These are phyloP conservation scores for Camellia granthamiana DNA, from an alignment of 148 eudicot species.

Conservation along the genomic window DNA sequence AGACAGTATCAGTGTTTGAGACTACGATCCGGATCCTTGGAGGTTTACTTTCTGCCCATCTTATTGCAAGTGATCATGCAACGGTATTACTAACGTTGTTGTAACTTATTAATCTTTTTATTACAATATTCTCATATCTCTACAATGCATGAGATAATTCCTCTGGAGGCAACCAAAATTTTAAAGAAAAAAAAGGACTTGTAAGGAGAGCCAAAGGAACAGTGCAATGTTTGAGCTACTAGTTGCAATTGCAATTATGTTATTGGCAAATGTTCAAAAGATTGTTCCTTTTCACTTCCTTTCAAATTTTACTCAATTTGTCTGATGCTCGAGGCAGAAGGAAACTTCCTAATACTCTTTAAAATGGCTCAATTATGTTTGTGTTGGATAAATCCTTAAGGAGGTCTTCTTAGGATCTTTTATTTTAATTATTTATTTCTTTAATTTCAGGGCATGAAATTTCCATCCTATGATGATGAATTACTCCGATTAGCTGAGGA, in stretches of 20 bases:
- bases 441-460: slow-evolving; percentile 75
- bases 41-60: slow-evolving; percentile 98
- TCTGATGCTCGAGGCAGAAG: background rate
- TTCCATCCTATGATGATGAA: slow-evolving; percentile 81
- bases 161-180: slow-evolving; percentile 1
- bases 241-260: background rate
- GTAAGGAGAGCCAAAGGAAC: background rate
- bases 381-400: background rate
- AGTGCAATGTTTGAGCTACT: background rate
- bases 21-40: slow-evolving; percentile 95
- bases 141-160: background rate
- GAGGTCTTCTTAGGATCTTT: background rate
- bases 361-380: background rate
- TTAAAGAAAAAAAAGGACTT: background rate
- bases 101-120: background rate
- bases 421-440: background rate
- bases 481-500: slow-evolving; percentile 92
- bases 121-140: slow-evolving; percentile 7
- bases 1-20: slow-evolving; percentile 97
- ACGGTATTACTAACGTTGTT: slow-evolving; percentile 55
- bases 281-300: background rate
- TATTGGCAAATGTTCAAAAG: background rate
- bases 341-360: slow-evolving; percentile 2
- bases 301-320: background rate
- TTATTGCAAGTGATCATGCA: slow-evolving; percentile 96